phyloP scores from a whole-genome alignment of 257 asterid genomes.

The Euphrasia confusa region DNA sequence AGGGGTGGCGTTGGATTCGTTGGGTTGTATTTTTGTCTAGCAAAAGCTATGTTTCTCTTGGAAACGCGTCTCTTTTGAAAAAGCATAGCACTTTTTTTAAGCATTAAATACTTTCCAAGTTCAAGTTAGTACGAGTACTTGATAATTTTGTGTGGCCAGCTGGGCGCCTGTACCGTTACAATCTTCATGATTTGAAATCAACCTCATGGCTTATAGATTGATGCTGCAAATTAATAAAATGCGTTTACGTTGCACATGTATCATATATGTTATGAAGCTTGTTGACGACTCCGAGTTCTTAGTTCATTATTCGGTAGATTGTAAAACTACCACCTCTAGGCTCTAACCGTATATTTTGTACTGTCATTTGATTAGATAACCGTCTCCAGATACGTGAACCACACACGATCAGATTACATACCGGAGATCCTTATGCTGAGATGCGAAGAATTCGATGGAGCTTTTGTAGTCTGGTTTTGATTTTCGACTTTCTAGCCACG shows the following conservation, averaged over 20 bases:
- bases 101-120: not conserved
- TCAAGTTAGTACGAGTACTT: not conserved
- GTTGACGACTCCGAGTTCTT: not conserved
- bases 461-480: constrained; percentile 7
- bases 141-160: no score
- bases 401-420: constrained; percentile 8
- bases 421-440: constrained; percentile 1
- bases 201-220: not conserved
- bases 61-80: not conserved
- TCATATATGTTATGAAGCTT: not conserved
- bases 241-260: no score
- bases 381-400: constrained; percentile 21
- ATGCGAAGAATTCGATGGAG: constrained; percentile 13
- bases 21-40: not conserved
- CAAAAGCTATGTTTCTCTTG: not conserved
- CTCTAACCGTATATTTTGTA: constrained; percentile 11
- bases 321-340: not conserved
- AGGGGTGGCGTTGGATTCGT: not conserved
- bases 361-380: constrained; percentile 25
- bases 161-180: not conserved
- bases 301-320: not conserved
- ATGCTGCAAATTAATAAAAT: no score
- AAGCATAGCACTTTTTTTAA: not conserved
- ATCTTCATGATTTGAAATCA: not conserved
- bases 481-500: constrained; percentile 14